A percentile compares a stretch with the other conserved stretches of the same genome.
phyloP scores from a whole-genome alignment of 768 basidiomycete genomes.

The Serendipita sp. region DNA sequence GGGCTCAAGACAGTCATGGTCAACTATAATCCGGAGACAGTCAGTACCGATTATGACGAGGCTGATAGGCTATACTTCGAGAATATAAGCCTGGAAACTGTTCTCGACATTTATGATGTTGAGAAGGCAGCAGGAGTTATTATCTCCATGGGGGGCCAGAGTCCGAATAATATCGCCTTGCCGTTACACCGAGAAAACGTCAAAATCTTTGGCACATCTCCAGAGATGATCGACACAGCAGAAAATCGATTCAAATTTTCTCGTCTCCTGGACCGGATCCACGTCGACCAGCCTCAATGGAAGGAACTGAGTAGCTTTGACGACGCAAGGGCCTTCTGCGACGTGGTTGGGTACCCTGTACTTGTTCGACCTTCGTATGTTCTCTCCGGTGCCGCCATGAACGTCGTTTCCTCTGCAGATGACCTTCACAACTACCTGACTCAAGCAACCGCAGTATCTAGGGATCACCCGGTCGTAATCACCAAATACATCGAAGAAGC shows the following conservation, averaged over 20 bases:
- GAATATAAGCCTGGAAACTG: conserved; percentile 91
- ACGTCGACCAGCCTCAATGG: conserved; percentile 97
- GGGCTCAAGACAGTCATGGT: conserved; percentile 96
- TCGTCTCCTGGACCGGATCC: conserved; percentile 81
- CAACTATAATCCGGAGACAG: conserved; percentile 99
- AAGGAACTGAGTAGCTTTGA: conserved; percentile 88
- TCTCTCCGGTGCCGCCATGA: conserved; percentile 99
- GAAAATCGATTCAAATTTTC: conserved; percentile 99
- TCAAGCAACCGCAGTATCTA: conserved; percentile 90
- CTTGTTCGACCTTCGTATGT: conserved; percentile 96
- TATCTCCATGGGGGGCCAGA: conserved; percentile 87
- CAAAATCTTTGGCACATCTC: conserved; percentile 91
- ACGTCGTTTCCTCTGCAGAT: conserved; percentile 86
- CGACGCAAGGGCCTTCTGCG: conserved; percentile 78
- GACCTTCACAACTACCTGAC: conserved; percentile 85
- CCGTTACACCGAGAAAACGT: conserved; percentile 81
- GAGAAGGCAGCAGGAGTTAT: conserved; percentile 86
- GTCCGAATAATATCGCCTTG: conserved; percentile 95
- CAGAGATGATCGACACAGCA: conserved; percentile 85
- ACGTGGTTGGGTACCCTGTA: conserved; percentile 86
- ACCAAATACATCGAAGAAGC: conserved; percentile 99
- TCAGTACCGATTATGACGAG: conserved; percentile 98
- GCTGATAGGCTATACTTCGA: conserved; percentile 99
- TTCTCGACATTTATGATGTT: conserved; percentile 99
- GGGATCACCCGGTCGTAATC: conserved; percentile 94